These are phyloP conservation scores for Kodamaea sagamina DNA, from an alignment of 805 yeast species.

Conservation along the genomic window DNA sequence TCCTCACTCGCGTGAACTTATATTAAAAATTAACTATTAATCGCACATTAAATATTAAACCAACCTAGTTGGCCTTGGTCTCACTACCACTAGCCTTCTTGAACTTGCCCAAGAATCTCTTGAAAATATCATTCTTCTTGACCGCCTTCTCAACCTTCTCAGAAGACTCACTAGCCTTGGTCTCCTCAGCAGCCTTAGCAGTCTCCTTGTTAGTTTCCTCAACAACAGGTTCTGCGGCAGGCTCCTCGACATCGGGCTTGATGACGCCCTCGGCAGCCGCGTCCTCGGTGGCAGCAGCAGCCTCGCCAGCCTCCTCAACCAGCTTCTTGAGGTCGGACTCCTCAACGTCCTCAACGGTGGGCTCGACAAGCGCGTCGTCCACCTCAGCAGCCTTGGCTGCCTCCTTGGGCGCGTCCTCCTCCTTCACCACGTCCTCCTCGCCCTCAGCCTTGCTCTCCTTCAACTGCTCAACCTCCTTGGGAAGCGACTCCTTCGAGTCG, in stretches of 20 bases:
- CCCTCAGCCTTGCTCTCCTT: constrained; percentile 15
- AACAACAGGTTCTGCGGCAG: constrained; percentile 14
- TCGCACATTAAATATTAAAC: constrained; percentile 8
- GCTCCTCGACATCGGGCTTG: constrained; percentile 8
- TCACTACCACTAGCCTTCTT: constrained; percentile 29
- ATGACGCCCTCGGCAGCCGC: constrained; percentile 15
- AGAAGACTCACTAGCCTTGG: constrained; percentile 29
- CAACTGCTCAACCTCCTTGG: constrained; percentile 12
- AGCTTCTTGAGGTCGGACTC: constrained; percentile 10
- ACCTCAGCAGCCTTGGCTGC: constrained; percentile 12
- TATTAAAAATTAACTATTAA: constrained; percentile 6
- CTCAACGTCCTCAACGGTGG: constrained; percentile 12
- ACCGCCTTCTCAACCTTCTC: constrained; percentile 33
- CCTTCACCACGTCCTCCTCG: constrained; percentile 15
- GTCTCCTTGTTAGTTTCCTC: constrained; percentile 11
- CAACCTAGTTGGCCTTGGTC: constrained; percentile 11
- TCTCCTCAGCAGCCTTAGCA: constrained; percentile 13
- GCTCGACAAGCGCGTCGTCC: constrained; percentile 8
- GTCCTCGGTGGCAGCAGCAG: constrained; percentile 12
- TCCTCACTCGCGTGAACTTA: not conserved
- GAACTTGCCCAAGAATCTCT: constrained; percentile 38
- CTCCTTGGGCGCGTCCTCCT: constrained; percentile 6
- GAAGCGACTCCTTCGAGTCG: constrained; percentile 28
- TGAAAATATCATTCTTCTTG: constrained; percentile 42
- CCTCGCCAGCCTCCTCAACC: constrained; percentile 10